Percentiles rank a stretch among this genome's conserved stretches.
Evolutionary conservation across 495 filamentous ascomycete species (phyloP).

Genomic region (Aspergillus sclerotioniger): DNA sequence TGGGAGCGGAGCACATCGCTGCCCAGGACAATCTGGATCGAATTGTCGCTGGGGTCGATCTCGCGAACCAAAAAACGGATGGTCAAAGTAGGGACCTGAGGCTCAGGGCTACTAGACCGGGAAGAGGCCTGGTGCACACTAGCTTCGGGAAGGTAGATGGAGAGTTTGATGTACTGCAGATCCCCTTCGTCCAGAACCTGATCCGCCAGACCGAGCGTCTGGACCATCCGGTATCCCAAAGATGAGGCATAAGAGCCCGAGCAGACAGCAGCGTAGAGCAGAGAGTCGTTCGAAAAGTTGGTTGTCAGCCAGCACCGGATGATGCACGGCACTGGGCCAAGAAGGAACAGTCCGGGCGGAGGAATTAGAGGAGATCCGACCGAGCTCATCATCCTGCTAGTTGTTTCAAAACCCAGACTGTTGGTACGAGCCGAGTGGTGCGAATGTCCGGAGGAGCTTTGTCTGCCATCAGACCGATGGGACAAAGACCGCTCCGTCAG

Average conservation of each 20-base stretch:
- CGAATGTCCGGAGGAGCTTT: conserved; percentile 86
- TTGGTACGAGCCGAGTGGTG: conserved; percentile 78
- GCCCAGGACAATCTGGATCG: conserved; percentile 78
- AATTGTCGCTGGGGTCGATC: conserved; percentile 46
- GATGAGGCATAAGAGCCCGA: conserved; percentile 86
- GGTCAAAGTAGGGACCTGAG: conserved; percentile 75
- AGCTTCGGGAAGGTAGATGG: conserved; percentile 88
- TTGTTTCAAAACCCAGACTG: conserved; percentile 73
- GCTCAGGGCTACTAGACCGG: conserved; percentile 67
- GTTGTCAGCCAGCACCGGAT: conserved; percentile 92
- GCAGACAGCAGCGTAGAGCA: conserved; percentile 90
- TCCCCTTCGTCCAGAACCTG: conserved; percentile 66
- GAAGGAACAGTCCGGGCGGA: conserved; percentile 74
- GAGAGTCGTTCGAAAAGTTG: conserved; percentile 78
- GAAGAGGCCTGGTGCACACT: conserved; percentile 73
- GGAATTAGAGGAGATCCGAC: conserved; percentile 68
- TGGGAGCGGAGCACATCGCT: conserved; percentile 84
- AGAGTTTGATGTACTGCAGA: conserved; percentile 65
- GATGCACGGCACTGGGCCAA: conserved; percentile 86
- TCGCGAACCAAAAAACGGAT: conserved; percentile 74
- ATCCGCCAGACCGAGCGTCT: conserved; percentile 65
- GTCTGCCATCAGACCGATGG: conserved; percentile 94
- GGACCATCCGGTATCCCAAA: conserved; percentile 68
- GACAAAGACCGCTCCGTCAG: conserved; percentile 88
- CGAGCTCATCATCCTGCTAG: conserved; percentile 61